Conservation (phyloP, 2,329 filamentous ascomycete species). For the Ophidiomyces ophidiicola region DNA sequence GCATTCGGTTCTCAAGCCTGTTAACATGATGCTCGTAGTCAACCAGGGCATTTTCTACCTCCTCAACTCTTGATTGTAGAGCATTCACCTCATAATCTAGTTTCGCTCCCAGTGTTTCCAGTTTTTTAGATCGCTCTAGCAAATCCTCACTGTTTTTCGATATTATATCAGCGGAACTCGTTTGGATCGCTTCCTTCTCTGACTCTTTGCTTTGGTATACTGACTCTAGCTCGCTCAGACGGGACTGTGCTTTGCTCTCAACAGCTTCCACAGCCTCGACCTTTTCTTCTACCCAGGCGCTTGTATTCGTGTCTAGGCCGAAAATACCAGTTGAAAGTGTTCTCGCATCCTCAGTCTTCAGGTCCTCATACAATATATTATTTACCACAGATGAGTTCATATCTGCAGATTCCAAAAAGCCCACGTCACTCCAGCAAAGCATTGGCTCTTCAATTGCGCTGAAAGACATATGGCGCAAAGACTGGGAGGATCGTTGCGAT, state of each 20-base stretch:
- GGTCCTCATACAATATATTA: slow-evolving; percentile 30
- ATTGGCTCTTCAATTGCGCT: slow-evolving; percentile 37
- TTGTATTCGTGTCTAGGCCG: slow-evolving; percentile 26
- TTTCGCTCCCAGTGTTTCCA: slow-evolving; percentile 70
- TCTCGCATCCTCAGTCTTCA: slow-evolving; percentile 27
- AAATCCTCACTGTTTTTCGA: slow-evolving; percentile 56
- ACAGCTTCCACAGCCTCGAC: slow-evolving; percentile 43
- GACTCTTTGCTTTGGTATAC: slow-evolving; percentile 61
- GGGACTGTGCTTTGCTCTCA: slow-evolving; percentile 49
- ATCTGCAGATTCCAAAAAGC: slow-evolving; percentile 19
- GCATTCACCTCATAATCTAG: slow-evolving; percentile 84
- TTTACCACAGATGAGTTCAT: slow-evolving; percentile 32
- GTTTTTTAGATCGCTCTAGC: slow-evolving; percentile 59
- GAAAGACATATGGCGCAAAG: slow-evolving; percentile 36
- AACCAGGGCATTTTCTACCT: slow-evolving; percentile 69
- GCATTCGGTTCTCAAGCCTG: slow-evolving; percentile 54
- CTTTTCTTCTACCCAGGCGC: slow-evolving; percentile 34
- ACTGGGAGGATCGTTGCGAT: slow-evolving; percentile 22
- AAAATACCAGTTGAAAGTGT: slow-evolving; percentile 28
- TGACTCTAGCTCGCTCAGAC: slow-evolving; percentile 53
- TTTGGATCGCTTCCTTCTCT: slow-evolving; percentile 54
- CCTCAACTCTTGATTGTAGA: slow-evolving; percentile 66
- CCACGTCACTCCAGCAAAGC: slow-evolving; percentile 26
- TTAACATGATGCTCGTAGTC: slow-evolving; percentile 70
- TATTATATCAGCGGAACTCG: slow-evolving; percentile 56